These are phyloP conservation scores for Trametes versicolor DNA, from an alignment of 1,284 basidiomycete species.

Conservation along the genomic window DNA sequence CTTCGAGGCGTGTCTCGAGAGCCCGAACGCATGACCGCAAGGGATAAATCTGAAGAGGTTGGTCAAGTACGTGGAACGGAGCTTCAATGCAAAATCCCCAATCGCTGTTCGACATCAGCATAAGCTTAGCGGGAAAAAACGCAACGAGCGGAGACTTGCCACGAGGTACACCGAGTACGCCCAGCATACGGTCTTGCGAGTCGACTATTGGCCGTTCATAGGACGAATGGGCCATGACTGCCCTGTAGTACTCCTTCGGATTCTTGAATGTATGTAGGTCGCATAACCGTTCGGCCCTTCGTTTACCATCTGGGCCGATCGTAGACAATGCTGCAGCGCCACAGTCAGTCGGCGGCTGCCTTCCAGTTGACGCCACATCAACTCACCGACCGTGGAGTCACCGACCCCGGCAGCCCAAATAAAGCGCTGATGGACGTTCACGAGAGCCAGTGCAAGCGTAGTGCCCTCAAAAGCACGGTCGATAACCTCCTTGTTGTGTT, in stretches of 20 bases:
- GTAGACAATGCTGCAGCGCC: slow-evolving; percentile 5
- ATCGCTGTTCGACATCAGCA: background rate
- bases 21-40: background rate
- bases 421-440: slow-evolving; percentile 12
- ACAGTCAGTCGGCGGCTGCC: background rate
- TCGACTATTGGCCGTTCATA: slow-evolving; percentile 4
- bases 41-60: slow-evolving; percentile 15
- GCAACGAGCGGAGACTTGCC: background rate
- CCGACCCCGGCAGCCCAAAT: slow-evolving; percentile 19
- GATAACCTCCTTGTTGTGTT: slow-evolving; percentile 5
- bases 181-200: slow-evolving; percentile 10
- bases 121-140: background rate
- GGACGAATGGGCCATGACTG: slow-evolving; percentile 2
- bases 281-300: slow-evolving; percentile 10
- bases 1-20: background rate
- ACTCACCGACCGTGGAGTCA: slow-evolving; percentile 19
- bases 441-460: slow-evolving; percentile 10
- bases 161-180: slow-evolving; percentile 12
- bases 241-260: slow-evolving; percentile 13
- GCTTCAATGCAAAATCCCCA: slow-evolving; percentile 16
- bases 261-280: slow-evolving; percentile 10
- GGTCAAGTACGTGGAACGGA: slow-evolving; percentile 11
- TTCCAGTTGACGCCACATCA: background rate
- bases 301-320: background rate
- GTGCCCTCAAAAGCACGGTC: slow-evolving; percentile 8